These are phyloP conservation scores for Amylocarpus encephaloides DNA, from an alignment of 2,329 filamentous ascomycete genomes.

Conservation along the genomic window DNA sequence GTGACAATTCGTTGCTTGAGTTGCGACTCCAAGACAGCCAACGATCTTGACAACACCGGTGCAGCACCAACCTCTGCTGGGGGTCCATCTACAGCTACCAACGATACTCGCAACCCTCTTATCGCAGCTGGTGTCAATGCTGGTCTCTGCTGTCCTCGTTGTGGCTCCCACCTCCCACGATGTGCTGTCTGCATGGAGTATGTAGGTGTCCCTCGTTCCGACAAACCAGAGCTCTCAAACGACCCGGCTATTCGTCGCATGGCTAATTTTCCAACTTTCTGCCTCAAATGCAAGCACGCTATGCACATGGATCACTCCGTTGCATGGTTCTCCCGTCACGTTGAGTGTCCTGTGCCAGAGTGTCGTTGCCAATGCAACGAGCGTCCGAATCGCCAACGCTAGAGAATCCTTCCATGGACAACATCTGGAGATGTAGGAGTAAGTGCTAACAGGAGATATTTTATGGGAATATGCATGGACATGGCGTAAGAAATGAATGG, in stretches of 20 bases:
- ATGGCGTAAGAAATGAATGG: no score
- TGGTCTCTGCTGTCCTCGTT: constrained; percentile 60
- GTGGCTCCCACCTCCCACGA: constrained; percentile 58
- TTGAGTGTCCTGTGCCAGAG: constrained; percentile 62
- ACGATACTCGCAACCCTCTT: constrained; percentile 44
- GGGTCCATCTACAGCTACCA: constrained; percentile 16
- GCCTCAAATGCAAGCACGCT: constrained; percentile 61
- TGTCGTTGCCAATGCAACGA: constrained; percentile 54
- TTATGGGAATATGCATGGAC: no score
- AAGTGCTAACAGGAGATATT: no score
- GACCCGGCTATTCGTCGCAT: constrained; percentile 41
- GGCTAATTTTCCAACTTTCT: constrained; percentile 62
- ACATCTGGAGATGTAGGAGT: no score
- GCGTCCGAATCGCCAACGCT: not conserved
- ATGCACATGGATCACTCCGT: constrained; percentile 61
- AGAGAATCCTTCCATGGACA: no score
- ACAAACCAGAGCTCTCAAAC: constrained; percentile 46
- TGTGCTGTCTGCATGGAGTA: constrained; percentile 64
- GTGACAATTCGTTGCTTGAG: constrained; percentile 71
- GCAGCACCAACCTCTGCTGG: constrained; percentile 10
- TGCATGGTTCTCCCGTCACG: constrained; percentile 59
- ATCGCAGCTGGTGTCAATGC: constrained; percentile 51
- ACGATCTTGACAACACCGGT: constrained; percentile 29
- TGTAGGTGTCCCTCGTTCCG: constrained; percentile 57
- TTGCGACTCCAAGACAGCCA: constrained; percentile 57